Base-by-base conservation (phyloP, 202 grass and related monocot genomes). In the Eragrostis tef region DNA sequence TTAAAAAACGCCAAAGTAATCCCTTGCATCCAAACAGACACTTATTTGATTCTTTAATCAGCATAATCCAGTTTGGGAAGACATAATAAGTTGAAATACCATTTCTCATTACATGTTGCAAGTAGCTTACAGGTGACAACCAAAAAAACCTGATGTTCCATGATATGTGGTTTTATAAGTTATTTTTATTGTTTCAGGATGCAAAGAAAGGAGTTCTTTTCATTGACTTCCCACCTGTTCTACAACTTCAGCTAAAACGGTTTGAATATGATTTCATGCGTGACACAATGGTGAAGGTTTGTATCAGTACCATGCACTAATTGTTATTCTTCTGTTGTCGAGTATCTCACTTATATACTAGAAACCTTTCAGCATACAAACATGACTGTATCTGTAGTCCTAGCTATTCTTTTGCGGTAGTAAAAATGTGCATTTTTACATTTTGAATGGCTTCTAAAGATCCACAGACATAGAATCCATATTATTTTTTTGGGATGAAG, bases 221-320 rank as follows among this genome's bases (percentile, higher is more conserved):
- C 67, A 94, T 92, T 0, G 94, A 97, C 75, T 97, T 97, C 61
- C 94, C 94, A 70, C 94, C 94, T 88, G 94, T 97, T 81, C 83
- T 97, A 59, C 94, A 97, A 84, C 94, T 97, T 79, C 94, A 97
- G 76, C 89, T 97, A 27, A 97, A 97, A 71, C 91, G 94, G 43
- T 97, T 97, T 87, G 94, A 97, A 85, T 97, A 97, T 75, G 91
- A 97, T 87, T 97, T 97, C 85, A 94, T 92, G 91, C 91, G 91
- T 39, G 94, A 97, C 67, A 92, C 91, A 34, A 97, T 97, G 94
- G 94, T 97, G 47, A 97, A 97, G 91, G 94, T 97, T 82, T 57
- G 91, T 92, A 79, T 87, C 27, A 25, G 60, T 86, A 46, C 45
- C 27, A 74, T 71, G 14, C 25, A 34, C 43, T 81, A 58, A 77